phyloP scores from a whole-genome alignment of 2,329 filamentous ascomycete species.

The Xylariaceae sp. region DNA sequence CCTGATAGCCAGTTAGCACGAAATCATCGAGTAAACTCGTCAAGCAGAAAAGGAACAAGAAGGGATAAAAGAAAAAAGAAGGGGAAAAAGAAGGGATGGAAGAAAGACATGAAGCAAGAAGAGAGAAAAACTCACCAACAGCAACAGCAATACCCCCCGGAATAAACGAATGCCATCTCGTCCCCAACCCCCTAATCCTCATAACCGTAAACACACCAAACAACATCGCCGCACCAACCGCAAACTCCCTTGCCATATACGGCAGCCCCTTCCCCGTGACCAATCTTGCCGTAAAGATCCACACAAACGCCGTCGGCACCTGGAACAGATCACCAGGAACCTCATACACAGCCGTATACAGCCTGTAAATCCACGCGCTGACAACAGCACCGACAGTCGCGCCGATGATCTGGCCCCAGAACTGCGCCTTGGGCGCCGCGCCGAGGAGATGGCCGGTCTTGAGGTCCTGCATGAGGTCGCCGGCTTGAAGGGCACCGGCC shows the following conservation, averaged over 20 bases:
- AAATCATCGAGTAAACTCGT: neutral
- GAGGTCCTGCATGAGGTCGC: constrained; percentile 93
- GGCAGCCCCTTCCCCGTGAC: constrained; percentile 89
- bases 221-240: constrained; percentile 60
- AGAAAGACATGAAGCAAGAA: constrained; percentile 9
- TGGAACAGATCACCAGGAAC: constrained; percentile 88
- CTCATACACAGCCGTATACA: constrained; percentile 82
- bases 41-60: neutral
- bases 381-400: constrained; percentile 79
- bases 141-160: constrained; percentile 95
- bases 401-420: constrained; percentile 93
- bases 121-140: constrained; percentile 58
- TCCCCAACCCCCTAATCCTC: constrained; percentile 54
- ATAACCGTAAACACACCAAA: constrained; percentile 68
- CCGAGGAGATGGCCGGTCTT: constrained; percentile 94
- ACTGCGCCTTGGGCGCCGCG: constrained; percentile 88
- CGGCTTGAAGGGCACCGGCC: constrained; percentile 83
- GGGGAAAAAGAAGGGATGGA: too few relatives aligned
- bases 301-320: constrained; percentile 91
- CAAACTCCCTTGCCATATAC: constrained; percentile 74
- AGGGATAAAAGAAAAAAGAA: too few relatives aligned
- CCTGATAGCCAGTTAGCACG: constrained; percentile 41
- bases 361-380: constrained; percentile 77
- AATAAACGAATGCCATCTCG: constrained; percentile 67
- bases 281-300: constrained; percentile 92